These are phyloP conservation scores for Melanomma pulvis-pyrius DNA, from an alignment of 495 filamentous ascomycete genomes.

Conservation along the genomic window DNA sequence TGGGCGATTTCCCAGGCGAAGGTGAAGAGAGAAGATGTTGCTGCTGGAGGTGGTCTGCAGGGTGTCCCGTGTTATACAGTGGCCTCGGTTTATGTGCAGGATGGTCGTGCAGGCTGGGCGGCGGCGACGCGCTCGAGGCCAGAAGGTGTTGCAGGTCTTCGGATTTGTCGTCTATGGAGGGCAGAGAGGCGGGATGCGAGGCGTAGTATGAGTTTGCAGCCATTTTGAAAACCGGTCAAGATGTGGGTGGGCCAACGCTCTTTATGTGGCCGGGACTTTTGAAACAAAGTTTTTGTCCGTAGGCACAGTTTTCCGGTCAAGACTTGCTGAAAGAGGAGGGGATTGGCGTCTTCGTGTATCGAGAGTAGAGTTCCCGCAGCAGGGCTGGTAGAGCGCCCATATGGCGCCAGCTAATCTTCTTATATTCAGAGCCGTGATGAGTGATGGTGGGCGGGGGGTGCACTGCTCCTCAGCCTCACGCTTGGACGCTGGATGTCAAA, in stretches of 20 bases:
- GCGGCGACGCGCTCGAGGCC: background rate
- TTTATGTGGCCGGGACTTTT: background rate
- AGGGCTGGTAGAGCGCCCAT: background rate
- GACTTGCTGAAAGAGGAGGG: background rate
- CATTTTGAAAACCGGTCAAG: constrained; percentile 5
- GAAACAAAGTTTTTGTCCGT: background rate
- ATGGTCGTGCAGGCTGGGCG: background rate
- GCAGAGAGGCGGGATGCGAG: background rate
- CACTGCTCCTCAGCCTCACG: background rate
- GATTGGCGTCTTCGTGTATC: background rate
- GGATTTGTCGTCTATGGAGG: background rate
- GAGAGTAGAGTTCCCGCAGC: background rate
- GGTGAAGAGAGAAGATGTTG: constrained; percentile 9
- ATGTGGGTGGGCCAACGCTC: background rate
- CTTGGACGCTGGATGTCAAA: background rate
- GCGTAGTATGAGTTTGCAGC: constrained; percentile 22
- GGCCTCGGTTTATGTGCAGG: background rate
- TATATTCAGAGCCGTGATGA: background rate
- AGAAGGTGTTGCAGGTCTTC: background rate
- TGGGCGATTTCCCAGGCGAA: constrained; percentile 2
- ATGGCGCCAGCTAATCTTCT: background rate
- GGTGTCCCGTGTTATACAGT: background rate
- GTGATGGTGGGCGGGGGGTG: background rate
- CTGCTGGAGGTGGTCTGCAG: background rate
- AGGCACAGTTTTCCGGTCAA: background rate